Evolutionary conservation across 306 rosid species (phyloP).

Genomic region (Trichosanthes cucumerina): DNA sequence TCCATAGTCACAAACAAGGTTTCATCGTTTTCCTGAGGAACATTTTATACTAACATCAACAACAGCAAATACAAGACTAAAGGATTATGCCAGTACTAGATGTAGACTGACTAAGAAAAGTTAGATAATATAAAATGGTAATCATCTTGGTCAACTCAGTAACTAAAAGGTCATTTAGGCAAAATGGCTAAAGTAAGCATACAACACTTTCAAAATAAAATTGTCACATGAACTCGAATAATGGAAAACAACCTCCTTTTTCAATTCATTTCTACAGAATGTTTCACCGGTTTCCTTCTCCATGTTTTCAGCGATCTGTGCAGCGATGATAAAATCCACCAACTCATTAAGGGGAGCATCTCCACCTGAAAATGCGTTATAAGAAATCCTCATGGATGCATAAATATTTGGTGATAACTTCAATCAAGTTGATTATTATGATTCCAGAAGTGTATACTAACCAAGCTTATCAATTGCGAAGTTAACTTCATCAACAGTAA

Average conservation of each 20-base stretch:
- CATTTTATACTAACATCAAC: not conserved
- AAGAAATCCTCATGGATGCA: not conserved
- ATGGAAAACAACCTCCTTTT: constrained; percentile 36
- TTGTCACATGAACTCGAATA: not conserved
- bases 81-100: not conserved
- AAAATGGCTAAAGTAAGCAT: not conserved
- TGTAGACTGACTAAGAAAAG: not conserved
- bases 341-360: constrained; percentile 57
- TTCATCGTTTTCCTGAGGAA: constrained; percentile 46
- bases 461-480: constrained; percentile 71
- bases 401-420: not conserved
- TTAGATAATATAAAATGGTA: not conserved
- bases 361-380: constrained; percentile 42
- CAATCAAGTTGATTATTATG: not conserved
- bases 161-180: not conserved
- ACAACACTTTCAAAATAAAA: not conserved
- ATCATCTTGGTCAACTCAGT: not conserved
- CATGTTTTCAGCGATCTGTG: constrained; percentile 60
- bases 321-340: constrained; percentile 73
- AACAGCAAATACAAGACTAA: not conserved
- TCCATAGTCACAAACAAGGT: constrained; percentile 80
- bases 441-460: constrained; percentile 26
- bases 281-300: constrained; percentile 42
- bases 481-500: constrained; percentile 57
- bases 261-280: constrained; percentile 25